A percentile compares a stretch with the other conserved stretches of the same genome.
phyloP scores from a whole-genome alignment of 2,329 filamentous ascomycete genomes.

The Cyphellophora europaea region DNA sequence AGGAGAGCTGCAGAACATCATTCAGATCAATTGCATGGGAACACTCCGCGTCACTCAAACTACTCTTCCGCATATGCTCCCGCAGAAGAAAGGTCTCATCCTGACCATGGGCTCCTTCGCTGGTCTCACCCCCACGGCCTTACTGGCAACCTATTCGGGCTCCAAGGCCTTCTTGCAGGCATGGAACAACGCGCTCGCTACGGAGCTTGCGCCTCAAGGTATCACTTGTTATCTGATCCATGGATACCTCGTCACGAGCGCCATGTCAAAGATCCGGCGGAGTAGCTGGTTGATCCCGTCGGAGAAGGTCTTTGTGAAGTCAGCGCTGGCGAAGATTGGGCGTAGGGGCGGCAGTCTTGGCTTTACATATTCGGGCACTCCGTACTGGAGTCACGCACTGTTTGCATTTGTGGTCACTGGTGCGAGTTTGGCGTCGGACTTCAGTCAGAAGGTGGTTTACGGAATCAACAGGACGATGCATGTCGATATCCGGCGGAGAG shows the following conservation, averaged over 20 bases:
- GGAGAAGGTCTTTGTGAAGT: slow-evolving; percentile 70
- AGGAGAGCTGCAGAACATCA: slow-evolving; percentile 77
- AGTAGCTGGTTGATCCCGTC: slow-evolving; percentile 69
- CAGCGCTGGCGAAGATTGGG: slow-evolving; percentile 72
- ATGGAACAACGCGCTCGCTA: slow-evolving; percentile 80
- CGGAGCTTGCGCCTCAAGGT: slow-evolving; percentile 70
- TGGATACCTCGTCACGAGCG: slow-evolving; percentile 85
- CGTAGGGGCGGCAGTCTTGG: slow-evolving; percentile 65
- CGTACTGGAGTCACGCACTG: slow-evolving; percentile 84
- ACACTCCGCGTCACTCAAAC: slow-evolving; percentile 83
- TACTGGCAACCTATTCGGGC: slow-evolving; percentile 91
- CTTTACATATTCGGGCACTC: slow-evolving; percentile 76
- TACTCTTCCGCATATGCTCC: slow-evolving; percentile 73
- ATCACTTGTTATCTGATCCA: slow-evolving; percentile 87
- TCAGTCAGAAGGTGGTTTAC: slow-evolving; percentile 34
- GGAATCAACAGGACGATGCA: slow-evolving; percentile 66
- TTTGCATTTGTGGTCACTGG: slow-evolving; percentile 70
- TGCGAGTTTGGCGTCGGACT: neutral
- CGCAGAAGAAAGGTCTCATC: slow-evolving; percentile 77
- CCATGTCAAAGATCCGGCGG: slow-evolving; percentile 92
- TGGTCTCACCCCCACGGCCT: slow-evolving; percentile 82
- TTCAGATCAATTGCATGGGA: slow-evolving; percentile 89
- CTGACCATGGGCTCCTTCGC: slow-evolving; percentile 97
- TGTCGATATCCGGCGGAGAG: slow-evolving; percentile 69
- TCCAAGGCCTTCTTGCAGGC: slow-evolving; percentile 97